Evolutionary conservation across 2,329 filamentous ascomycete species (phyloP).

Genomic region (Ramichloridium luteum): DNA sequence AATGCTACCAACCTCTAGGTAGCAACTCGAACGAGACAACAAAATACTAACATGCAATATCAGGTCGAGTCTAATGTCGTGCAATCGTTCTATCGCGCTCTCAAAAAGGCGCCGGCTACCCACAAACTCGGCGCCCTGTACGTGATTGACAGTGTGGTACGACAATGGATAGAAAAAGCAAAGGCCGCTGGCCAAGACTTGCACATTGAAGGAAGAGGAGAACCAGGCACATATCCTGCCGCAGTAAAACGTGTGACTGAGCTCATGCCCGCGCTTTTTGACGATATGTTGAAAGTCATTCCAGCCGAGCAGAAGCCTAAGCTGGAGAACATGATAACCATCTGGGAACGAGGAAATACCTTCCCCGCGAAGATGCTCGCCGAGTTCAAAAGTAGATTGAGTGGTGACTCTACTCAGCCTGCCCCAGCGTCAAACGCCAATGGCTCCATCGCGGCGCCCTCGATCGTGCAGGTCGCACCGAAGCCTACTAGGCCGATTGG

Average conservation of each 20-base stretch:
- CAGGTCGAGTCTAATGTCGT: constrained; percentile 92
- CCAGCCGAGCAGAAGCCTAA: constrained; percentile 97
- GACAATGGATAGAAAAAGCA: constrained; percentile 95
- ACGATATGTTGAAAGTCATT: constrained; percentile 79
- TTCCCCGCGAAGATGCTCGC: constrained; percentile 70
- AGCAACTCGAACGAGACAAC: constrained; percentile 1
- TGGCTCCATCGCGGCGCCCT: constrained; percentile 6
- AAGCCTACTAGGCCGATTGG: constrained; percentile 18
- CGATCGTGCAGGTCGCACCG: constrained; percentile 14
- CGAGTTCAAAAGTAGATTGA: constrained; percentile 61
- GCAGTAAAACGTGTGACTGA: constrained; percentile 95
- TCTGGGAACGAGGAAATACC: constrained; percentile 92
- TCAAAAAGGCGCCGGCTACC: constrained; percentile 85
- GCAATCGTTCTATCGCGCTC: constrained; percentile 92
- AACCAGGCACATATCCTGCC: constrained; percentile 85
- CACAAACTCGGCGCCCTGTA: constrained; percentile 99
- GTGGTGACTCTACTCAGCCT: constrained; percentile 7
- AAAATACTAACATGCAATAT: constrained; percentile 7
- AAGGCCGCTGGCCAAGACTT: constrained; percentile 67
- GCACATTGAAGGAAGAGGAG: constrained; percentile 55
- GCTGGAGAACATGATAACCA: constrained; percentile 88
- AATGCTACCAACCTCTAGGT: not conserved
- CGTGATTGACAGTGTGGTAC: constrained; percentile 99
- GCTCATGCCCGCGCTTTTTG: constrained; percentile 85
- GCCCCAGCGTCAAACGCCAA: constrained; percentile 9